phyloP scores from a whole-genome alignment of 805 yeast species.

The Schwanniomyces sp. region DNA sequence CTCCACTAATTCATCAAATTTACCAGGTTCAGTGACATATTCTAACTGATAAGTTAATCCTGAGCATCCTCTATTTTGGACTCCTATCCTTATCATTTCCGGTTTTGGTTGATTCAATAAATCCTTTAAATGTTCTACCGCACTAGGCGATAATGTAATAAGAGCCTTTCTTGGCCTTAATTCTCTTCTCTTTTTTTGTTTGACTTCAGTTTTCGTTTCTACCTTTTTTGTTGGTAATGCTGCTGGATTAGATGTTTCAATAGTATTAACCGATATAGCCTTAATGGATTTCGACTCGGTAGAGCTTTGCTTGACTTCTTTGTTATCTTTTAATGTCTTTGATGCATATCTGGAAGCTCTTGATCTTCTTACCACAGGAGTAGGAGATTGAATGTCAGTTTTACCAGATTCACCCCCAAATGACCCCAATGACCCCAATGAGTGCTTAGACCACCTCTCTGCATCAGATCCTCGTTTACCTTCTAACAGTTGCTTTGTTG shows the following conservation, averaged over 20 bases:
- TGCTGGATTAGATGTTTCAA: conserved; percentile 1
- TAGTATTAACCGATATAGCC: conserved; percentile 6
- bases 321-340: conserved; percentile 8
- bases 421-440: conserved; percentile 12
- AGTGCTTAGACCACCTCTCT: conserved; percentile 29
- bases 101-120: conserved; percentile 83
- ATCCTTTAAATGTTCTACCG: conserved; percentile 66
- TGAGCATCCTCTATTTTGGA: conserved; percentile 95
- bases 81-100: conserved; percentile 86
- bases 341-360: conserved; percentile 28
- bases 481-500: conserved; percentile 5
- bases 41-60: conserved; percentile 90
- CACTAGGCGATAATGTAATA: conserved; percentile 74
- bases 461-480: conserved; percentile 9
- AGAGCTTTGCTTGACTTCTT: conserved; percentile 2
- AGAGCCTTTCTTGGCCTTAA: conserved; percentile 88
- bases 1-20: conserved; percentile 88
- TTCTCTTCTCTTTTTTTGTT: conserved; percentile 51
- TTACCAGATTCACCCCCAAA: conserved; percentile 1
- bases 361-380: conserved; percentile 25
- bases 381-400: conserved; percentile 2
- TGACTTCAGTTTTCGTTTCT: conserved; percentile 4
- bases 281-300: conserved; percentile 4
- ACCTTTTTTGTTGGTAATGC: conserved; percentile 5
- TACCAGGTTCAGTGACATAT: conserved; percentile 87